Conservation (phyloP, 2,329 filamentous ascomycete species). For the Apiospora aurea region DNA sequence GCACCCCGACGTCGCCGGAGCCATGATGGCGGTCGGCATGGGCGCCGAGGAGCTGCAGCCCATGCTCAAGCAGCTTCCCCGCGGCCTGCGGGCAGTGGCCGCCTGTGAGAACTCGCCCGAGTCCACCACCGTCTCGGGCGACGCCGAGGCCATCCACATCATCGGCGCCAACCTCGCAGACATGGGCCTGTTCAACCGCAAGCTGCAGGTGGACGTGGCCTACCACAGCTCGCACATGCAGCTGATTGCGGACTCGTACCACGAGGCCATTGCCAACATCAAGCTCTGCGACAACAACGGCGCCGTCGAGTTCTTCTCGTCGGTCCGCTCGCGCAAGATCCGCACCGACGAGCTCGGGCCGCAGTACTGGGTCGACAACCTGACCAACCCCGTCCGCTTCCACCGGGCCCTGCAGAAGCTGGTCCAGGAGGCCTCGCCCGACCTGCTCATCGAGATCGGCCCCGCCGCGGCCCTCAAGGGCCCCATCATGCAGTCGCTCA, state of each 20-base stretch:
- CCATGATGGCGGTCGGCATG: slow-evolving; percentile 62
- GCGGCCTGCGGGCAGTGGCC: slow-evolving; percentile 36
- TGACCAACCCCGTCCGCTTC: slow-evolving; percentile 36
- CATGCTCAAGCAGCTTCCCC: slow-evolving; percentile 34
- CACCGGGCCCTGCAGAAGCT: slow-evolving; percentile 31
- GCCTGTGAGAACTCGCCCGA: slow-evolving; percentile 37
- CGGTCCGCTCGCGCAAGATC: slow-evolving; percentile 33
- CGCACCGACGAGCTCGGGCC: slow-evolving; percentile 32
- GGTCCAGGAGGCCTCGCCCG: slow-evolving; percentile 31
- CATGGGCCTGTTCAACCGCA: slow-evolving; percentile 34
- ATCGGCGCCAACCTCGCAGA: slow-evolving; percentile 32
- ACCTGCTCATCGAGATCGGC: slow-evolving; percentile 35
- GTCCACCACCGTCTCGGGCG: slow-evolving; percentile 35
- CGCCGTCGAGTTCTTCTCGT: slow-evolving; percentile 34
- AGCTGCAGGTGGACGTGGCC: slow-evolving; percentile 35
- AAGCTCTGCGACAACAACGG: slow-evolving; percentile 26
- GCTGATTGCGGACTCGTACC: slow-evolving; percentile 36
- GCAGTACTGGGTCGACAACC: slow-evolving; percentile 37
- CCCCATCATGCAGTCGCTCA: slow-evolving; percentile 35
- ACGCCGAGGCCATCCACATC: slow-evolving; percentile 34
- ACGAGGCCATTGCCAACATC: slow-evolving; percentile 29
- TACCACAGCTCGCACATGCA: slow-evolving; percentile 39
- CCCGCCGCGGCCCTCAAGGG: slow-evolving; percentile 37
- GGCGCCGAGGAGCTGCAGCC: slow-evolving; percentile 47
- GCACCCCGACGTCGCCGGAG: slow-evolving; percentile 48